phyloP scores from a whole-genome alignment of 192 early-diverging fungal species.

The Irineochytrium annulatum region DNA sequence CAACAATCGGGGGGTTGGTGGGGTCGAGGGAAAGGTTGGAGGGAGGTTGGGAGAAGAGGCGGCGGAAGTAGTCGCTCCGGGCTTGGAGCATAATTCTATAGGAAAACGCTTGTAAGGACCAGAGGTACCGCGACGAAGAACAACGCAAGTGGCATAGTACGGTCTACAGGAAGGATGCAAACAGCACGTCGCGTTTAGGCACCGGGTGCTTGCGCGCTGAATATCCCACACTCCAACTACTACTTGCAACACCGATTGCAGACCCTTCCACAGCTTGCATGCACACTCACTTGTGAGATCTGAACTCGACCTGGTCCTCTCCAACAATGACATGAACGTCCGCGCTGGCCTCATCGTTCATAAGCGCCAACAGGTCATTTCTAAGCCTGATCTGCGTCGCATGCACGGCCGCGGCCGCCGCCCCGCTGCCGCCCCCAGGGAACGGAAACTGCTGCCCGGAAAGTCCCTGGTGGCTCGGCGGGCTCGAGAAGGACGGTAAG shows the following conservation, averaged over 20 bases:
- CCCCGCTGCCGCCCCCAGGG: background rate
- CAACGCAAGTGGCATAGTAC: no score
- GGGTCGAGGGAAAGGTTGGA: background rate
- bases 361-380: slow-evolving; percentile 12
- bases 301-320: slow-evolving; percentile 14
- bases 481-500: no score
- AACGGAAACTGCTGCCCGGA: no score
- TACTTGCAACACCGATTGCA: no score
- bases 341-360: background rate
- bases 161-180: no score
- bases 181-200: no score
- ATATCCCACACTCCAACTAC: no score
- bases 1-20: background rate
- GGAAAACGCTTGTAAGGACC: background rate
- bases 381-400: slow-evolving; percentile 8
- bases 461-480: no score
- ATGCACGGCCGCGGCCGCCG: background rate
- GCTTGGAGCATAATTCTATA: slow-evolving; percentile 18
- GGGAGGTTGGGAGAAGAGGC: background rate
- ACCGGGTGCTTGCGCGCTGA: no score
- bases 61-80: slow-evolving; percentile 16
- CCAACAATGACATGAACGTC: slow-evolving; percentile 20
- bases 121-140: background rate
- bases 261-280: no score
- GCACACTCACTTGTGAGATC: slow-evolving; percentile 18